A percentile compares a stretch with the other conserved stretches of the same genome.
These are phyloP conservation scores for Auricularia sp. DNA, from an alignment of 768 basidiomycete genomes.

Conservation along the genomic window DNA sequence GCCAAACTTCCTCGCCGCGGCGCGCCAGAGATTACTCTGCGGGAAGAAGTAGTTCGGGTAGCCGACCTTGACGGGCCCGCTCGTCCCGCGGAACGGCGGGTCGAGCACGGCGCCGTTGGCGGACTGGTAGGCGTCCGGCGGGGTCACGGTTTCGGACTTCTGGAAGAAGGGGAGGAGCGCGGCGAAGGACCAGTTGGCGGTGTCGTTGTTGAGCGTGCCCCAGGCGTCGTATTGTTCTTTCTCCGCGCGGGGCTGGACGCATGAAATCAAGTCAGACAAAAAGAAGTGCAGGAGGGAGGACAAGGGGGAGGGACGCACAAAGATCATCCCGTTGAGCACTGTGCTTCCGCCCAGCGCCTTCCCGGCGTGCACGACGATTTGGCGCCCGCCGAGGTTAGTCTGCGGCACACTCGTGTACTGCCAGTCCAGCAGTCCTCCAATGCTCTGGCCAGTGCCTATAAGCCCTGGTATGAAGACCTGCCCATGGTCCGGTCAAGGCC, in stretches of 20 bases:
- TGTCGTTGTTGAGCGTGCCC: conserved; percentile 10
- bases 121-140: conserved; percentile 14
- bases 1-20: conserved; percentile 1
- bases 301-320: neutral
- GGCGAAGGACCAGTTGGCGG: conserved; percentile 15
- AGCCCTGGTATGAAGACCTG: conserved; percentile 13
- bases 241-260: conserved; percentile 9
- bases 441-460: conserved; percentile 5
- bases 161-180: conserved; percentile 10
- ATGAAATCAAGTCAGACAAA: conserved; percentile 8
- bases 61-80: neutral
- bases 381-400: conserved; percentile 4
- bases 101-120: conserved; percentile 2
- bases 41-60: conserved; percentile 3
- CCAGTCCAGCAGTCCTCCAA: conserved; percentile 12
- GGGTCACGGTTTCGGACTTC: conserved; percentile 28
- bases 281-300: conserved; percentile 10
- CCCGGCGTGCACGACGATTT: conserved; percentile 10
- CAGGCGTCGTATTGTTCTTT: conserved; percentile 14
- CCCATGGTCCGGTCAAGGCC: too few relatives aligned
- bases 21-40: conserved; percentile 4
- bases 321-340: conserved; percentile 15
- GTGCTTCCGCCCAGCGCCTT: conserved; percentile 18
- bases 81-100: neutral
- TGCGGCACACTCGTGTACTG: conserved; percentile 9